A percentile compares a stretch with the other conserved stretches of the same genome.
Evolutionary conservation across 257 asterid species (phyloP).

Genomic region (Eucommia ulmoides): DNA sequence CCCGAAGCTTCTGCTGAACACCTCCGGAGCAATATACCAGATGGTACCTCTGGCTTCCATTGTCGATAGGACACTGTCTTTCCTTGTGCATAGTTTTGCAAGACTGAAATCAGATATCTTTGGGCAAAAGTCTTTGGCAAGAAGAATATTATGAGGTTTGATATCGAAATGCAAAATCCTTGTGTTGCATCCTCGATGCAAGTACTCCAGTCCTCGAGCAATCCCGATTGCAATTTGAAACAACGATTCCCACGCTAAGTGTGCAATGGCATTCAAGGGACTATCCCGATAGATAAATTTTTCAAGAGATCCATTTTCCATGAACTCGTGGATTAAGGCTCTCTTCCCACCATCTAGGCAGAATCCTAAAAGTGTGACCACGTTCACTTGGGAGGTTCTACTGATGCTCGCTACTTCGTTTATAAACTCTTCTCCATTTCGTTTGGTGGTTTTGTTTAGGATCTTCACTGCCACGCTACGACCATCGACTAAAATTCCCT

Average conservation of each 20-base stretch:
- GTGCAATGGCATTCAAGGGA: background rate
- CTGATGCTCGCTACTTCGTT: slow-evolving; percentile 60
- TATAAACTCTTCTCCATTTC: slow-evolving; percentile 27
- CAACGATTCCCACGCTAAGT: background rate
- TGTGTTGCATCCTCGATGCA: background rate
- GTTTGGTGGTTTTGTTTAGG: background rate
- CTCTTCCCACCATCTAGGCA: slow-evolving; percentile 24
- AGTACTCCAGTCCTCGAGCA: background rate
- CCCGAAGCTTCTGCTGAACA: background rate
- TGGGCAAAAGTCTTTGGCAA: background rate
- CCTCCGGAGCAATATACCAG: background rate
- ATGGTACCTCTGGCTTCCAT: background rate
- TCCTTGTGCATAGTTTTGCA: background rate
- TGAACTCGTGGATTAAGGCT: slow-evolving; percentile 43
- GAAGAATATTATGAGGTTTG: background rate
- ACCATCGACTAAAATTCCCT: background rate
- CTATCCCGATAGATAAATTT: slow-evolving; percentile 22
- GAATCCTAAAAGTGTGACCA: slow-evolving; percentile 53
- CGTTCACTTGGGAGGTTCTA: slow-evolving; percentile 51
- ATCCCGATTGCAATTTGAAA: background rate
- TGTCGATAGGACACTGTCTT: background rate
- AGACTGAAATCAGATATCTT: background rate
- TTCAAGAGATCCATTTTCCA: slow-evolving; percentile 61
- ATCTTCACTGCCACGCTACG: background rate
- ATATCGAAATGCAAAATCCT: background rate